Evolutionary conservation across 176 grass and related monocot genomes (phyloP), one percentile per base, ranked within the genome.

Genomic region (Tillandsia fasciculata): DNA sequence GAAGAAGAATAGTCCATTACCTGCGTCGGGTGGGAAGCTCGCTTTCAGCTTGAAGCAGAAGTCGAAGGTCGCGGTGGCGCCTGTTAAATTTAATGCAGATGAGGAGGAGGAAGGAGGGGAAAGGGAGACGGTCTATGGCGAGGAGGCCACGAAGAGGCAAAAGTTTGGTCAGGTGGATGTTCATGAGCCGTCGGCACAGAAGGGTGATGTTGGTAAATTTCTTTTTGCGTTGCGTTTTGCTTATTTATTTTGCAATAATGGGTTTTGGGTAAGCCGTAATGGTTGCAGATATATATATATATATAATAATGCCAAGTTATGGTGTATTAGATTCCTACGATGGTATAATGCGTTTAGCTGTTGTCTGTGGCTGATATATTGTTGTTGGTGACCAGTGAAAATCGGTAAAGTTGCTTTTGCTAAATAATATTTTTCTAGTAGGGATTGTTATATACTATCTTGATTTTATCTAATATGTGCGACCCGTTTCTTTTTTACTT

Each of bases 31-130:
- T 9, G 78, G 87, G 10, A 99, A 93, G 82, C 84, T 99, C 50
- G 94, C 89, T 66, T 99, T 99, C 22, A 90, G 89, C 68, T 83
- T 99, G 23, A 99, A 99, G 68, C 80, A 80, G 77, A 99, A 97
- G 83, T 79, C 84, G 29, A 99, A 93, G 73, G 80, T 93, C 15
- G 70, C 79, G 0, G 48, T 80, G 10, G 48, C 70, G 0, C 81
- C 86, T 26, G 82, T 90, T 2, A 84, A 74, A 69, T 92, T 99
- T 75, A 75, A 33, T 7, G 74, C 67, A 2, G 87, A 90, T 33
- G 87, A 93, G 1, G 90, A 95, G 1, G 89, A 87, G 12, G 85
- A 90, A 48, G 77, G 42, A 2, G 51, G 15, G 8, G 65, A 51
- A 26, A 56, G 2, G 26, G 76, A 67, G 74, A 49, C 48, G 74